These are phyloP conservation scores for Neofusicoccum ribis DNA, from an alignment of 2,329 filamentous ascomycete species.

Conservation along the genomic window DNA sequence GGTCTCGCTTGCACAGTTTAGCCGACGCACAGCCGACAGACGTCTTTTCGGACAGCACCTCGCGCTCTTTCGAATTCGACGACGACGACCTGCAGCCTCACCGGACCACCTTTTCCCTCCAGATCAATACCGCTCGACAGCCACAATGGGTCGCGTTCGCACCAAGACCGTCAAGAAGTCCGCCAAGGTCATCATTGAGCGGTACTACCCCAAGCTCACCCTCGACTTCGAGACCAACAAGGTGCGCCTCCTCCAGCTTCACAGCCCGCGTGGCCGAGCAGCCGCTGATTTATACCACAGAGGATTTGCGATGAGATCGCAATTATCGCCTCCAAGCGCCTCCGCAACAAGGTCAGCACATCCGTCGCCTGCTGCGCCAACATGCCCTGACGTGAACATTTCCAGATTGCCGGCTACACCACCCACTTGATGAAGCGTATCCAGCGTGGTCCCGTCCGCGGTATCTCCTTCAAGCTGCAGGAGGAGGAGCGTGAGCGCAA, in stretches of 20 bases:
- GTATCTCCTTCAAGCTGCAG: conserved; percentile 99
- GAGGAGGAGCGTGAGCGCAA: conserved; percentile 99
- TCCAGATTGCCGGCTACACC: conserved; percentile 93
- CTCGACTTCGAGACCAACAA: conserved; percentile 99
- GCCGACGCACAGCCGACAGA: conserved; percentile 16
- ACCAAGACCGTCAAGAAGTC: conserved; percentile 74
- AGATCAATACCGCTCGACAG: conserved; percentile 27
- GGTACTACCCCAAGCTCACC: conserved; percentile 80
- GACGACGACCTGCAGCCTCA: conserved; percentile 19
- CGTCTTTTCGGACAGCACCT: conserved; percentile 3
- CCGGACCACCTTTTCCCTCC: conserved; percentile 8
- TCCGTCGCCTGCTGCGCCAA: conserved; percentile 48
- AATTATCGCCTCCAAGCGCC: conserved; percentile 98
- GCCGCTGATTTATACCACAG: background rate
- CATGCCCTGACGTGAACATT: conserved; percentile 23
- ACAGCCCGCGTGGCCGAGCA: background rate
- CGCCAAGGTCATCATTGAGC: conserved; percentile 99
- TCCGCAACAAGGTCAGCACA: conserved; percentile 90
- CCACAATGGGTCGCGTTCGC: conserved; percentile 58
- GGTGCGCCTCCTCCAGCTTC: conserved; percentile 34
- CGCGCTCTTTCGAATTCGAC: conserved; percentile 1
- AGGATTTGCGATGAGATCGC: conserved; percentile 99
- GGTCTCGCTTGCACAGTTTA: conserved; percentile 13
- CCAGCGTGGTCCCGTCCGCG: conserved; percentile 96
- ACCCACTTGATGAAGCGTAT: conserved; percentile 98